A percentile compares a stretch with the other conserved stretches of the same genome.
phyloP scores from a whole-genome alignment of 352 stramenopile species.

The Globisporangium cystogenes region DNA sequence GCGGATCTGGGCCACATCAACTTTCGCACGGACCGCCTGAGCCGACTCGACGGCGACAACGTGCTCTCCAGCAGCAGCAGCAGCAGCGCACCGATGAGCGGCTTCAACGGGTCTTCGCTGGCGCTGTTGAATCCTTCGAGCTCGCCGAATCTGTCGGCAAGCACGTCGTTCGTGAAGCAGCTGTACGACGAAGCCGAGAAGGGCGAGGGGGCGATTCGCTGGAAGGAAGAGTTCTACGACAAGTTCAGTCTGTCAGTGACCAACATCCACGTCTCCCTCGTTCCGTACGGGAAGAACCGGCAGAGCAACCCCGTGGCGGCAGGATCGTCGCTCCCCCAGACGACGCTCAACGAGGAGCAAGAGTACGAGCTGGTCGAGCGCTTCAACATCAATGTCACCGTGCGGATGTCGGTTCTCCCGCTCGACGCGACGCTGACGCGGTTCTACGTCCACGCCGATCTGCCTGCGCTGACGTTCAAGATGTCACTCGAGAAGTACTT shows the following conservation, averaged over 20 bases:
- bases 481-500: slow-evolving; percentile 83
- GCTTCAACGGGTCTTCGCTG: slow-evolving; percentile 29
- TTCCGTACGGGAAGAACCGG: slow-evolving; percentile 58
- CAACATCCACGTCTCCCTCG: slow-evolving; percentile 79
- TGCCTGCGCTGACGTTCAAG: slow-evolving; percentile 80
- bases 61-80: slow-evolving; percentile 19
- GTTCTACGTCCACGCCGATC: slow-evolving; percentile 79
- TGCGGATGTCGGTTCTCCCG: slow-evolving; percentile 80
- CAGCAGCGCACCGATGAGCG: slow-evolving; percentile 21
- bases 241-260: slow-evolving; percentile 83
- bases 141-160: slow-evolving; percentile 39
- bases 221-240: slow-evolving; percentile 90
- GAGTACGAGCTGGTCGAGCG: slow-evolving; percentile 78
- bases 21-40: slow-evolving; percentile 78
- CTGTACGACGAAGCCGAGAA: slow-evolving; percentile 83
- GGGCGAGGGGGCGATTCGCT: slow-evolving; percentile 78
- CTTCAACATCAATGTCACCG: slow-evolving; percentile 84
- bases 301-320: slow-evolving; percentile 2
- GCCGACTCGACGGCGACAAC: slow-evolving; percentile 61
- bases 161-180: slow-evolving; percentile 81
- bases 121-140: slow-evolving; percentile 31
- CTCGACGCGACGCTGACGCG: slow-evolving; percentile 79
- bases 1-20: slow-evolving; percentile 83
- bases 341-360: slow-evolving; percentile 40
- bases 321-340: slow-evolving; percentile 30